Conservation (phyloP, 2,329 filamentous ascomycete species). For the Cyphellophora attinorum region DNA sequence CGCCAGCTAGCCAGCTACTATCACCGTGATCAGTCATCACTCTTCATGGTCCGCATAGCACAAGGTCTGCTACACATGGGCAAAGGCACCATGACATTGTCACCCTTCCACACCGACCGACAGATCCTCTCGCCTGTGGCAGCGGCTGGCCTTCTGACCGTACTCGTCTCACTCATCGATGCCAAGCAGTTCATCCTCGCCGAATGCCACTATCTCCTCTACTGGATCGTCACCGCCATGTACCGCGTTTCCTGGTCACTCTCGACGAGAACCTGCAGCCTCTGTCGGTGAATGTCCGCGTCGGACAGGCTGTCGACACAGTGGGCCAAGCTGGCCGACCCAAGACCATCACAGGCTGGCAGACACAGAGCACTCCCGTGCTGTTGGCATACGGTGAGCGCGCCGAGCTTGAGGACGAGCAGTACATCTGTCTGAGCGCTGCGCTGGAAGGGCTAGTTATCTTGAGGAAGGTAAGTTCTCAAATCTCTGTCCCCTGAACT, state of each 20-base stretch:
- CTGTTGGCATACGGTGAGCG: constrained; percentile 89
- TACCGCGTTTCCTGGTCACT: constrained; percentile 89
- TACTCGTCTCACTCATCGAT: constrained; percentile 88
- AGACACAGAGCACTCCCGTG: constrained; percentile 98
- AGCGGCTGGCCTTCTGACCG: constrained; percentile 77
- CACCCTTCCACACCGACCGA: constrained; percentile 98
- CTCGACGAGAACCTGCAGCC: constrained; percentile 91
- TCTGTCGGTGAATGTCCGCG: constrained; percentile 87
- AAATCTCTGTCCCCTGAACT: background rate
- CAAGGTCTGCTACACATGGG: constrained; percentile 98
- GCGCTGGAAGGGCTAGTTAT: constrained; percentile 93
- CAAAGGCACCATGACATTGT: constrained; percentile 91
- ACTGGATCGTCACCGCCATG: constrained; percentile 95
- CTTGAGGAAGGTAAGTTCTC: constrained; percentile 71
- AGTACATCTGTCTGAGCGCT: constrained; percentile 86
- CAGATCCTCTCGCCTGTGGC: constrained; percentile 89
- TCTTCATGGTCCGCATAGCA: constrained; percentile 99
- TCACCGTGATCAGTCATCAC: constrained; percentile 85
- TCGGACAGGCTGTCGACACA: constrained; percentile 95
- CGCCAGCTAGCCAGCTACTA: constrained; percentile 96
- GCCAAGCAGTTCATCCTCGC: constrained; percentile 73
- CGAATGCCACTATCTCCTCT: constrained; percentile 83
- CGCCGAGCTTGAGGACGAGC: constrained; percentile 92
- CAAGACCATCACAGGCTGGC: constrained; percentile 99
- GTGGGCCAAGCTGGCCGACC: constrained; percentile 93